These are phyloP conservation scores for Capsella bursapastoris DNA, from an alignment of 345 rosid species.

Conservation along the genomic window DNA sequence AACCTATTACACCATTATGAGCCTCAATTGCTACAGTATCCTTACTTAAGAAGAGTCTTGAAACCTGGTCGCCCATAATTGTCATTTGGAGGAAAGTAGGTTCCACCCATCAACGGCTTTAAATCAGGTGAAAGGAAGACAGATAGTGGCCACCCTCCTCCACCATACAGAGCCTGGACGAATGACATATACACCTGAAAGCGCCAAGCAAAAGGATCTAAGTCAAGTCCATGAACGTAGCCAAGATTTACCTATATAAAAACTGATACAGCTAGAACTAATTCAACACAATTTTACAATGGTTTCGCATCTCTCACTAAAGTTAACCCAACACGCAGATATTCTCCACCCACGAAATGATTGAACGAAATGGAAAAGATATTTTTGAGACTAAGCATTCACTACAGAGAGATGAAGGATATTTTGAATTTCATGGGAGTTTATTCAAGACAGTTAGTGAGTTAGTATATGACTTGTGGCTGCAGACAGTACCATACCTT, in stretches of 20 bases:
- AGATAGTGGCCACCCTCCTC: conserved; percentile 95
- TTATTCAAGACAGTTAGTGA: background rate
- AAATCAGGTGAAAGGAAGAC: conserved; percentile 94
- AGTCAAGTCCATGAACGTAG: conserved; percentile 4
- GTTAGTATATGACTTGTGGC: background rate
- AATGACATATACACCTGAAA: conserved; percentile 92
- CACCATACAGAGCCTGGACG: conserved; percentile 85
- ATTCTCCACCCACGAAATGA: background rate
- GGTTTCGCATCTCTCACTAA: background rate
- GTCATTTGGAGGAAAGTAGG: conserved; percentile 92
- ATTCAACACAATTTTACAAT: background rate
- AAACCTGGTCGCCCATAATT: conserved; percentile 91
- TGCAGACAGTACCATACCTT: conserved; percentile 59
- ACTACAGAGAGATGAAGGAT: background rate
- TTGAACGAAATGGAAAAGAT: background rate
- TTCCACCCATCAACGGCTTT: conserved; percentile 97
- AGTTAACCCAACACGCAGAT: background rate
- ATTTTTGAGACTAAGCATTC: background rate
- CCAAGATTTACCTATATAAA: background rate
- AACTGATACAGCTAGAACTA: conserved; percentile 1
- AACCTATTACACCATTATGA: background rate
- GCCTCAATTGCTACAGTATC: conserved; percentile 1
- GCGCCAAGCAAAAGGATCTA: background rate
- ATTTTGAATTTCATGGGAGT: background rate
- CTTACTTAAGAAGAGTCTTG: conserved; percentile 78